Conservation (phyloP, 768 basidiomycete species). For the Suillus fuscotomentosus region DNA sequence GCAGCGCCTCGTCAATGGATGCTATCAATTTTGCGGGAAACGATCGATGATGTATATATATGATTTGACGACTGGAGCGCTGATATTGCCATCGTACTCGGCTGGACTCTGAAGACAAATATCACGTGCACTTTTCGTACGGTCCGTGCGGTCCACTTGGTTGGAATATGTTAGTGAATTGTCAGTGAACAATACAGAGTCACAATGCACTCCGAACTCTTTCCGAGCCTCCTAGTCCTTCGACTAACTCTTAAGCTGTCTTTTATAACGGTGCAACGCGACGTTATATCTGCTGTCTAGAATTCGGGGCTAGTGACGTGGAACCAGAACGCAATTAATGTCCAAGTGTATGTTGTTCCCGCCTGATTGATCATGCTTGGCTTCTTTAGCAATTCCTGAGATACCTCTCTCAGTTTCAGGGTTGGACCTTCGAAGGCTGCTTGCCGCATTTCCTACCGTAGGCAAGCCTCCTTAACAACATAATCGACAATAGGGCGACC, state of each 20-base stretch:
- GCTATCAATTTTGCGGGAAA: background rate
- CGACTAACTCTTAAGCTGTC: background rate
- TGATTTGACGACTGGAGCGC: too few relatives aligned
- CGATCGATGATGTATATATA: background rate
- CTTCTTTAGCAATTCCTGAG: background rate
- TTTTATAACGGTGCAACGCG: background rate
- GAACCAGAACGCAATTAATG: background rate
- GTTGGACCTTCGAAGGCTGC: background rate
- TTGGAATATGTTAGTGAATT: too few relatives aligned
- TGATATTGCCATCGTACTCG: too few relatives aligned
- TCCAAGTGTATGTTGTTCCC: background rate
- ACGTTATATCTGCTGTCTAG: background rate
- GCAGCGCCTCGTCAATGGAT: background rate
- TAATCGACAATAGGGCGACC: background rate
- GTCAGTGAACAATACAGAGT: too few relatives aligned
- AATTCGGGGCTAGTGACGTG: background rate
- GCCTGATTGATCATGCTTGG: background rate
- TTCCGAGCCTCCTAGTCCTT: too few relatives aligned
- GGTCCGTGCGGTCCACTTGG: too few relatives aligned
- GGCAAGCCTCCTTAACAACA: background rate
- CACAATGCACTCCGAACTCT: too few relatives aligned
- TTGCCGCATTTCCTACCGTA: background rate
- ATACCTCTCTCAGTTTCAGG: background rate
- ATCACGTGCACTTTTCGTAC: too few relatives aligned
- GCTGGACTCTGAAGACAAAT: too few relatives aligned